Evolutionary conservation across 306 rosid genomes (phyloP).

Genomic region (Glycine latifolia): DNA sequence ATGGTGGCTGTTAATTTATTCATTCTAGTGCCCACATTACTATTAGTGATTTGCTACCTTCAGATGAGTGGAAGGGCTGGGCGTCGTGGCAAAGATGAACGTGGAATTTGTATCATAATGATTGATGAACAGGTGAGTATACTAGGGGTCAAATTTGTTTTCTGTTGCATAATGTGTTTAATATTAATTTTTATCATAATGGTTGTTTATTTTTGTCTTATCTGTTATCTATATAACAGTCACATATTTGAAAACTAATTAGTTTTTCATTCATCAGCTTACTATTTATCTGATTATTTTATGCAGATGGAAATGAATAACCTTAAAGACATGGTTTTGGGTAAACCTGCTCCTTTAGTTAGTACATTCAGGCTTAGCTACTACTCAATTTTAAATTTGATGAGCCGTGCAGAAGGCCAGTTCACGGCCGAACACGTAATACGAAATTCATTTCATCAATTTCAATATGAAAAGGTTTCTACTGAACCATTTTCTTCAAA

Average conservation of each 20-base stretch:
- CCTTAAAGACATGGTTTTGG: slow-evolving; percentile 95
- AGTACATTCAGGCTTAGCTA: slow-evolving; percentile 99
- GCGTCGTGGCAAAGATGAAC: slow-evolving; percentile 98
- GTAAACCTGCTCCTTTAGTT: slow-evolving; percentile 96
- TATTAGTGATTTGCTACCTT: slow-evolving; percentile 36
- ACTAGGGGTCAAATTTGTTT: slow-evolving; percentile 30
- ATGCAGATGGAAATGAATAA: slow-evolving; percentile 93
- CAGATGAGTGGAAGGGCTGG: slow-evolving; percentile 99
- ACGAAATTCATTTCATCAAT: slow-evolving; percentile 92
- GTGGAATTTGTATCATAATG: slow-evolving; percentile 96
- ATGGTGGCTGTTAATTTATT: slow-evolving; percentile 52
- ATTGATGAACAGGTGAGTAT: slow-evolving; percentile 88
- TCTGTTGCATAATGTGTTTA: slow-evolving; percentile 2
- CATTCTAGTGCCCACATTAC: slow-evolving; percentile 24
- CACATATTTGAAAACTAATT: slow-evolving; percentile 33
- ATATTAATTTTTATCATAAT: too few species aligned
- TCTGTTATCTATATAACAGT: slow-evolving; percentile 3
- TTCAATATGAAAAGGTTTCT: slow-evolving; percentile 94
- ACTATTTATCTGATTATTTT: slow-evolving; percentile 40
- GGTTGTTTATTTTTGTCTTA: background rate
- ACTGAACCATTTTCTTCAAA: slow-evolving; percentile 39
- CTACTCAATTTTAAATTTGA: slow-evolving; percentile 94
- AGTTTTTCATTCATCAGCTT: slow-evolving; percentile 19
- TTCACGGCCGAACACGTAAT: slow-evolving; percentile 97
- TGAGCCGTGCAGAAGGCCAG: slow-evolving; percentile 99